Base-by-base conservation (phyloP, 2,329 filamentous ascomycete genomes). In the Alternaria consortialis region DNA sequence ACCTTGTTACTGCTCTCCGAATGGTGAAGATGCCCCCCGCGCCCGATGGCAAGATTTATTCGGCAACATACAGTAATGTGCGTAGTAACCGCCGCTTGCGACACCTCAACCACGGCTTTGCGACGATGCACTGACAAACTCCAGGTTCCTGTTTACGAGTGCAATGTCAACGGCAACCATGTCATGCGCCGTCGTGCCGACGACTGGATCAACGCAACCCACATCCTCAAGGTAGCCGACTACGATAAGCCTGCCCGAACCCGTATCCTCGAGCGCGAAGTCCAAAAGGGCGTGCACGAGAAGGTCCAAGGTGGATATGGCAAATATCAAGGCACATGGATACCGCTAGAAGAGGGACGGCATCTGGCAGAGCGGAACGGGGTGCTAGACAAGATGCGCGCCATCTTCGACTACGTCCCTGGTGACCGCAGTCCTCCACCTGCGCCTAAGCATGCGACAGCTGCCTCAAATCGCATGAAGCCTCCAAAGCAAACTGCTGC, bases 191-290 rank as follows among this genome's bases (percentile, higher is more conserved):
- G 95, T 52, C 89, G 94, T 62, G 87, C 89, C 54, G 95, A 99
- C 79, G 89, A 98, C 80, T 99, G 94, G 93, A 95, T 99, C 82
- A 99, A 99, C 84, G 95, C 95, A n/a, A 99, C 95, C 55, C 95
- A 99, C 77, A 98, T 99, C 62, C 84, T 99, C 50, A 99, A 99
- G 77, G 93, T 96, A 40, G 95, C 95, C 64, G 94, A 94, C 57
- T 97, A 97, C 75, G 95, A 99, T 80, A 99, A 99, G 80, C 95
- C 95, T 3, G 93, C 94, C 12, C 87, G 95, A 76, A 99, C 95
- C 40, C 88, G 95, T 65, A 98, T 99, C 58, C 86, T 99, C 5
- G 95, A 99, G 81, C 88, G 95, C 67, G 95, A 99, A 75, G 94
- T 99, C 7, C 95, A 99, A 75, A 97, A 97, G 79, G 94, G 96